Percentiles rank a stretch among this genome's conserved stretches.
These are phyloP conservation scores for Aureobasidium lini DNA, from an alignment of 2,329 filamentous ascomycete genomes.

Conservation along the genomic window DNA sequence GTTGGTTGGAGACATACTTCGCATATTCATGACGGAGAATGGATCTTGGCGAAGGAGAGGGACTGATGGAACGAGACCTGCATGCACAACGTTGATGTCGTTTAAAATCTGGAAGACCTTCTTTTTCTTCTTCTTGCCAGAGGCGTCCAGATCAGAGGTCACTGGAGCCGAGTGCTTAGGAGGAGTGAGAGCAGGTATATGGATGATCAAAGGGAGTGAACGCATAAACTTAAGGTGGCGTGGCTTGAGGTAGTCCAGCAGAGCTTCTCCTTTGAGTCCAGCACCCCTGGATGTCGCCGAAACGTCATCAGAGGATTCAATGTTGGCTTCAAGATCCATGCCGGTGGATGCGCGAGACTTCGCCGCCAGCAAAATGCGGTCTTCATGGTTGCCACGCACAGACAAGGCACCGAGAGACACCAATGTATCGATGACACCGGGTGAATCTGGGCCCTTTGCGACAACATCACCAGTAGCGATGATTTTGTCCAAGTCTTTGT, in stretches of 20 bases:
- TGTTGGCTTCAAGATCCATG: constrained; percentile 7
- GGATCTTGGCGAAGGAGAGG: constrained; percentile 65
- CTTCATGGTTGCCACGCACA: constrained; percentile 90
- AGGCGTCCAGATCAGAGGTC: neutral
- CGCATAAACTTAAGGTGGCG: constrained; percentile 27
- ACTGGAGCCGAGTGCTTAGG: neutral
- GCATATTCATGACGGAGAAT: constrained; percentile 85
- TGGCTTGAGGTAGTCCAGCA: constrained; percentile 16
- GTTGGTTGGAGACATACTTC: constrained; percentile 60
- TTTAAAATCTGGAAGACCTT: constrained; percentile 5
- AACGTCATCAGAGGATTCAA: neutral
- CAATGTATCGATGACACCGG: constrained; percentile 68
- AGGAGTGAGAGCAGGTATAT: constrained; percentile 21
- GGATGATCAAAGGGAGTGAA: constrained; percentile 30
- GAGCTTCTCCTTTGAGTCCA: constrained; percentile 6
- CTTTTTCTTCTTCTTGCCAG: constrained; percentile 6
- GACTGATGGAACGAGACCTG: constrained; percentile 71
- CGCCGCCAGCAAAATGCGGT: constrained; percentile 59
- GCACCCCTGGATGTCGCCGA: constrained; percentile 1
- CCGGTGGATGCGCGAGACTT: constrained; percentile 12
- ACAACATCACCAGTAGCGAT: constrained; percentile 73
- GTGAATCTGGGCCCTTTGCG: constrained; percentile 77
- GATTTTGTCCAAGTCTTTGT: constrained; percentile 60
- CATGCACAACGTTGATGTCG: constrained; percentile 68
- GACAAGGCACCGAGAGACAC: constrained; percentile 67